A percentile compares a stretch with the other conserved stretches of the same genome.
Conservation (phyloP, 768 basidiomycete genomes). For the Suillus decipiens region DNA sequence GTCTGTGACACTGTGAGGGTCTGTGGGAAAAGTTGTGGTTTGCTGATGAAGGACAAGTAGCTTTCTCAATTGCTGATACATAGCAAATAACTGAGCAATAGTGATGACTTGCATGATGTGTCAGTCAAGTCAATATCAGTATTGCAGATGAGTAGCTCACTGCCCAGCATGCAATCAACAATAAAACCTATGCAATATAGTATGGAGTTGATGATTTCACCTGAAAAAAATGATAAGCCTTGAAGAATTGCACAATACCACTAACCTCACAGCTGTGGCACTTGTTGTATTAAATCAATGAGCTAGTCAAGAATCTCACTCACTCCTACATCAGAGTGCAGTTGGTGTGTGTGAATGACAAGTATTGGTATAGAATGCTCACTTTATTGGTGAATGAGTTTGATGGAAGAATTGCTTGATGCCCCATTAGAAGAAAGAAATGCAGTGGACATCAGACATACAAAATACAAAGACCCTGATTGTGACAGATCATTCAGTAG, state of each 20-base stretch:
- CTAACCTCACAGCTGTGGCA: background rate
- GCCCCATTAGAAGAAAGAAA: background rate
- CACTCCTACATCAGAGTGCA: background rate
- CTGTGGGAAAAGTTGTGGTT: no score
- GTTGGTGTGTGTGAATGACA: background rate
- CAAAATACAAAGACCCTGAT: background rate
- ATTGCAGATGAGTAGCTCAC: background rate
- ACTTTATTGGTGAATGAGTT: background rate
- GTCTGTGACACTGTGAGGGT: no score
- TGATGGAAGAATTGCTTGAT: background rate
- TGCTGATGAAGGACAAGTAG: background rate
- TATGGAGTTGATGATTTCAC: background rate
- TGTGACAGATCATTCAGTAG: background rate
- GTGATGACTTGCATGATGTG: background rate
- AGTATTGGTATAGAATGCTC: background rate
- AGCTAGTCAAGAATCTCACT: background rate
- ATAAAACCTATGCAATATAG: background rate
- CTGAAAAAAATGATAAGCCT: background rate
- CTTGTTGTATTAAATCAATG: background rate
- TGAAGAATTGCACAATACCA: background rate
- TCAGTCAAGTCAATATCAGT: background rate
- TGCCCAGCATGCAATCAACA: background rate
- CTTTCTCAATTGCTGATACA: conserved; percentile 1
- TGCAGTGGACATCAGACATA: background rate
- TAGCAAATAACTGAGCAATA: background rate